Evolutionary conservation across 306 rosid genomes (phyloP).

Genomic region (Amphicarpaea edgeworthii): DNA sequence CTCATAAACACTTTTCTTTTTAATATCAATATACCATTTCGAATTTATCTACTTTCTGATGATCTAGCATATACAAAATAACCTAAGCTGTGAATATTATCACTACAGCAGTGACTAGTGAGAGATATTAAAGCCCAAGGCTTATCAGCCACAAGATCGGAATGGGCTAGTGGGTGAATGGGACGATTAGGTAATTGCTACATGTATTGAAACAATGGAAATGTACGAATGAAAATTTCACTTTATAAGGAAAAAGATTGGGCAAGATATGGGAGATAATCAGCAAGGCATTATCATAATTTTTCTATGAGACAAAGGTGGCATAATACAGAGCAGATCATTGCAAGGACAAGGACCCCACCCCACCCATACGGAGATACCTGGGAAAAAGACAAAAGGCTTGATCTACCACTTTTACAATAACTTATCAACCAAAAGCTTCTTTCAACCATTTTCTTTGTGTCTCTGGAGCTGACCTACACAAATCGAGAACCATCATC

Average conservation of each 20-base stretch:
- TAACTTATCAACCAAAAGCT: constrained; percentile 66
- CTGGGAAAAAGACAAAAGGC: constrained; percentile 57
- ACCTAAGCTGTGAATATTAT: constrained; percentile 37
- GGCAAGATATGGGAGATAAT: constrained; percentile 37
- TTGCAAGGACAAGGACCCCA: constrained; percentile 60
- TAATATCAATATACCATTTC: constrained; percentile 30
- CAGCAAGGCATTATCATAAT: constrained; percentile 57
- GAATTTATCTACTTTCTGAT: constrained; percentile 16
- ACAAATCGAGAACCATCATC: constrained; percentile 47
- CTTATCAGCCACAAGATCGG: constrained; percentile 30
- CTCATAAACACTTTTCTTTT: background rate
- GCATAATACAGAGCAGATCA: constrained; percentile 87
- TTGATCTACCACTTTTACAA: constrained; percentile 78
- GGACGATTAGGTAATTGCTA: constrained; percentile 28
- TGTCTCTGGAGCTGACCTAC: constrained; percentile 56
- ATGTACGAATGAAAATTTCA: constrained; percentile 10
- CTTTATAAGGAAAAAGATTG: constrained; percentile 39
- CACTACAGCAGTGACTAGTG: constrained; percentile 38
- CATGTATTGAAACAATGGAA: constrained; percentile 31
- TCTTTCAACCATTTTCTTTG: constrained; percentile 59
- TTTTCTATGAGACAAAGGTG: constrained; percentile 70
- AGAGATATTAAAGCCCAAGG: constrained; percentile 23
- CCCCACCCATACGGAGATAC: constrained; percentile 56
- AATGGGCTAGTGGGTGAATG: constrained; percentile 11
- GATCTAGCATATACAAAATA: constrained; percentile 33